These are phyloP conservation scores for Dichotomocladium elegans DNA, from an alignment of 371 early-diverging fungal species.

Conservation along the genomic window DNA sequence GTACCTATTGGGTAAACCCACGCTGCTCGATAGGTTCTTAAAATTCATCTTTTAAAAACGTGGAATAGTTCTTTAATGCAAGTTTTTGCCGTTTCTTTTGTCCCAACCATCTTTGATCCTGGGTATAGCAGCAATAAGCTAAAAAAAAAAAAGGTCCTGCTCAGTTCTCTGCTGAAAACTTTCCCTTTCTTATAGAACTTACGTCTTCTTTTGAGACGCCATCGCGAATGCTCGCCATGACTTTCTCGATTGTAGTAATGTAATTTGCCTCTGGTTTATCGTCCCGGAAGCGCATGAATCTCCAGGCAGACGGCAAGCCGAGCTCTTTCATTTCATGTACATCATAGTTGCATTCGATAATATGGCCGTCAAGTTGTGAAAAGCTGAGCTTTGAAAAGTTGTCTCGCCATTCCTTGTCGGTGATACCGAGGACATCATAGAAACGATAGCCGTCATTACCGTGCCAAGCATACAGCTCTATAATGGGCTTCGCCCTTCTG, in stretches of 20 bases:
- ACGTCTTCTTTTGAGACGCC: slow-evolving; percentile 70
- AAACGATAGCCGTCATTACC: slow-evolving; percentile 49
- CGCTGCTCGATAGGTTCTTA: too few species aligned
- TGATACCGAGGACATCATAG: slow-evolving; percentile 59
- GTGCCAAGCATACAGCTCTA: slow-evolving; percentile 57
- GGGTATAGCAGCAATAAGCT: slow-evolving; percentile 15
- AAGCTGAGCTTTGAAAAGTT: slow-evolving; percentile 18
- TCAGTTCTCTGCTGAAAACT: not conserved
- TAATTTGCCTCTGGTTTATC: slow-evolving; percentile 88
- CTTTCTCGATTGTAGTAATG: slow-evolving; percentile 61
- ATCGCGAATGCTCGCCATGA: slow-evolving; percentile 75
- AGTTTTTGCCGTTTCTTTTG: too few species aligned
- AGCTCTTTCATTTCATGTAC: slow-evolving; percentile 38
- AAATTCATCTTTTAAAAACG: too few species aligned
- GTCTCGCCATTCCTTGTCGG: slow-evolving; percentile 55
- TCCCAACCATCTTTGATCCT: slow-evolving; percentile 10
- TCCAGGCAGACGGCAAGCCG: slow-evolving; percentile 60
- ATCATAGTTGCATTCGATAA: slow-evolving; percentile 70
- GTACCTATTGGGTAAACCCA: too few species aligned
- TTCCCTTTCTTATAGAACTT: not conserved
- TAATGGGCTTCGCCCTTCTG: slow-evolving; percentile 36
- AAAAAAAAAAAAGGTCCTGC: not conserved
- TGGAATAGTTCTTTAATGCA: too few species aligned
- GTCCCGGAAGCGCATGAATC: slow-evolving; percentile 80
- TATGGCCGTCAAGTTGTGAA: slow-evolving; percentile 49